A percentile compares a stretch with the other conserved stretches of the same genome.
Conservation (phyloP, 2,329 filamentous ascomycete genomes). For the Trichoderma hamatum region DNA sequence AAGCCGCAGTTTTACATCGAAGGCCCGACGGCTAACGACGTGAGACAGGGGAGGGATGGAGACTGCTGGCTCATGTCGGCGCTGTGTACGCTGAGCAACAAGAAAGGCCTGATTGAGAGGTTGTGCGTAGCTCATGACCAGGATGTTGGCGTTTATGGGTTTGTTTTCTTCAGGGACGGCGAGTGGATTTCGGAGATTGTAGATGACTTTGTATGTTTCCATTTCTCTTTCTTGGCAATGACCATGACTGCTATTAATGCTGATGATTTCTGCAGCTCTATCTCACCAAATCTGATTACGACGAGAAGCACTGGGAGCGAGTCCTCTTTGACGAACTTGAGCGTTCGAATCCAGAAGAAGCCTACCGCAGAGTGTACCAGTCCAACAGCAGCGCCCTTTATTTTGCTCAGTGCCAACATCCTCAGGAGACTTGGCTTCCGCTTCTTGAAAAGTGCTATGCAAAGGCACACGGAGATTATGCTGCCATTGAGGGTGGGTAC, state of each 20-base stretch:
- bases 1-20: constrained; percentile 76
- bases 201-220: constrained; percentile 52
- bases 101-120: constrained; percentile 69
- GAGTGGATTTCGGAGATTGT: constrained; percentile 68
- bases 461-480: constrained; percentile 80
- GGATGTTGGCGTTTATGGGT: constrained; percentile 78
- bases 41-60: constrained; percentile 75
- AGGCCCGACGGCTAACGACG: constrained; percentile 74
- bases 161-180: constrained; percentile 80
- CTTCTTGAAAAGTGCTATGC: constrained; percentile 80
- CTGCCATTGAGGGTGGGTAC: constrained; percentile 73
- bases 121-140: constrained; percentile 75
- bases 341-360: constrained; percentile 56
- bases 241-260: background rate
- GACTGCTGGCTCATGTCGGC: constrained; percentile 89
- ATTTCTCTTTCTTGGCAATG: background rate
- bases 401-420: constrained; percentile 73
- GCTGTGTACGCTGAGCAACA: constrained; percentile 75
- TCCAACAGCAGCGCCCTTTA: constrained; percentile 75
- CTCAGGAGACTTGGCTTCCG: constrained; percentile 80
- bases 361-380: constrained; percentile 71
- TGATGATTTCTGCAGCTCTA: constrained; percentile 44
- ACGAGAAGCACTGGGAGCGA: constrained; percentile 56
- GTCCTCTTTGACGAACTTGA: constrained; percentile 49
- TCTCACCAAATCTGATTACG: constrained; percentile 61